phyloP scores from a whole-genome alignment of 352 stramenopile species.

The Globisporangium paddicum region DNA sequence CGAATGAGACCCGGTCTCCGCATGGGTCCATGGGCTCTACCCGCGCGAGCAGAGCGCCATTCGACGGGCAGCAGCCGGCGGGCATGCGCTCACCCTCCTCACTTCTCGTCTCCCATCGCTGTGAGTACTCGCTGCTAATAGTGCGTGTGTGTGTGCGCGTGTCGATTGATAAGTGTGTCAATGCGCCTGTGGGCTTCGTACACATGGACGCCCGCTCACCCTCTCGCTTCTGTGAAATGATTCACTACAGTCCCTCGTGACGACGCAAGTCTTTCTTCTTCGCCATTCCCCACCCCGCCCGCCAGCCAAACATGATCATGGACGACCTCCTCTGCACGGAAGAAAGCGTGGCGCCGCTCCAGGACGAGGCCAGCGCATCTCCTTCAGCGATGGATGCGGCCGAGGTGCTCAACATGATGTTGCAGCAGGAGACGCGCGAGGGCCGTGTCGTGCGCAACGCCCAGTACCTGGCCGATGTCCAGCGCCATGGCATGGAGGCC shows the following conservation, averaged over 20 bases:
- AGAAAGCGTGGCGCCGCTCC: slow-evolving; percentile 16
- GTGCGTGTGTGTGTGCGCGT: neutral
- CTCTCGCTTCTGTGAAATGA: slow-evolving; percentile 2
- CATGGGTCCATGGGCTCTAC: slow-evolving; percentile 11
- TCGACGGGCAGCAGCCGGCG: slow-evolving; percentile 12
- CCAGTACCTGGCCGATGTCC: slow-evolving; percentile 28
- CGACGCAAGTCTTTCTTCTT: neutral
- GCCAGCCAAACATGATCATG: slow-evolving; percentile 9
- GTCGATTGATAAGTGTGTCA: neutral
- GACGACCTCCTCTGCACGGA: slow-evolving; percentile 30
- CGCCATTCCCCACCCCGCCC: neutral
- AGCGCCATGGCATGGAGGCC: slow-evolving; percentile 38
- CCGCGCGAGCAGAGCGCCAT: slow-evolving; percentile 34
- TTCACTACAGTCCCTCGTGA: slow-evolving; percentile 7
- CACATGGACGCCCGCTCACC: too few species aligned
- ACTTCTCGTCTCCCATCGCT: slow-evolving; percentile 28
- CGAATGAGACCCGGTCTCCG: neutral
- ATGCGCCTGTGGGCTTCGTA: neutral
- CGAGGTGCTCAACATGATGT: slow-evolving; percentile 23
- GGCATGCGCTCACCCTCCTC: slow-evolving; percentile 4
- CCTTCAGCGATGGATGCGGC: slow-evolving; percentile 9
- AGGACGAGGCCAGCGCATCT: neutral
- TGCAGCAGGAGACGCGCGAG: slow-evolving; percentile 21
- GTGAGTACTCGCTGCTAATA: slow-evolving; percentile 16
- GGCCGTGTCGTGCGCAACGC: slow-evolving; percentile 15